These are phyloP conservation scores for Cladosporium sp. DNA, from an alignment of 2,329 filamentous ascomycete species.

Conservation along the genomic window DNA sequence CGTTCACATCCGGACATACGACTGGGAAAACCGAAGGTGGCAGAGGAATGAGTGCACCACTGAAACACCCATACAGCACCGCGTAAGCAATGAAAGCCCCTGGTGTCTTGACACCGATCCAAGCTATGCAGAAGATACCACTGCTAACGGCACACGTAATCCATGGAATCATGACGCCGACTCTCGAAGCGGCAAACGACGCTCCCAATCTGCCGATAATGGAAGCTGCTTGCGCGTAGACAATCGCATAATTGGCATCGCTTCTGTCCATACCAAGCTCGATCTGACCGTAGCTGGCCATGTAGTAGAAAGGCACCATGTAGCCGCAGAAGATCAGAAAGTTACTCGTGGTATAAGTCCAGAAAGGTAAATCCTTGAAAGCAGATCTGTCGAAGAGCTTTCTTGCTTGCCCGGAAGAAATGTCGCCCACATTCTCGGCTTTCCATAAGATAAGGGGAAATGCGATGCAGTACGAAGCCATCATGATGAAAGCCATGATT, in stretches of 20 bases:
- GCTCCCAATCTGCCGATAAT: constrained; percentile 51
- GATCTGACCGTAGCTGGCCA: constrained; percentile 35
- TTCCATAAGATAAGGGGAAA: constrained; percentile 33
- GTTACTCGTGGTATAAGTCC: constrained; percentile 30
- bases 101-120: constrained; percentile 47
- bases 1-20: constrained; percentile 44
- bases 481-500: constrained; percentile 56
- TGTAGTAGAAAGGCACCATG: constrained; percentile 41
- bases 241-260: constrained; percentile 50
- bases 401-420: constrained; percentile 22
- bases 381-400: constrained; percentile 37
- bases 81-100: constrained; percentile 40
- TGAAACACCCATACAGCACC: constrained; percentile 42
- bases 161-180: constrained; percentile 53
- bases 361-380: constrained; percentile 38
- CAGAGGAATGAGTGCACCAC: constrained; percentile 42
- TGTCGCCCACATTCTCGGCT: constrained; percentile 28
- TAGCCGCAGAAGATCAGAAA: constrained; percentile 33
- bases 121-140: constrained; percentile 50
- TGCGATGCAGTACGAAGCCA: constrained; percentile 40
- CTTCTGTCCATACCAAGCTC: constrained; percentile 40
- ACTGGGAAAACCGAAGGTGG: constrained; percentile 41
- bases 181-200: constrained; percentile 45
- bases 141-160: constrained; percentile 46
- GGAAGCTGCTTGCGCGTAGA: constrained; percentile 56